A percentile compares a stretch with the other conserved stretches of the same genome.
Conservation (phyloP, 257 asterid species). For the Jasminum sambac region DNA sequence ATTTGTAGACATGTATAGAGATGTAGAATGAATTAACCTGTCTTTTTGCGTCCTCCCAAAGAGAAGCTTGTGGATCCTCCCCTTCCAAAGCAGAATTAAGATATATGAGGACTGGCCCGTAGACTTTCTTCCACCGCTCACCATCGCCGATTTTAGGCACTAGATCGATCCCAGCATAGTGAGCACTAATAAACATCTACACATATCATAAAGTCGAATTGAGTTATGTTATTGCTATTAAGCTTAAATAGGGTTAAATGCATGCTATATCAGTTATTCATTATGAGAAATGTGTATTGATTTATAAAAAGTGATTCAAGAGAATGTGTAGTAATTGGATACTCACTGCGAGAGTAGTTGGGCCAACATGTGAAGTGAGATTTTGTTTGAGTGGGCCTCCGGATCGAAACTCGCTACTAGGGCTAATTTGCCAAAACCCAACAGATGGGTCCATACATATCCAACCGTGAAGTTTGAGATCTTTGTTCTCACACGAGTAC, state of each 20-base stretch:
- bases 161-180: conserved; percentile 73
- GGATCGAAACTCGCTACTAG: conserved; percentile 63
- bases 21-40: conserved; percentile 46
- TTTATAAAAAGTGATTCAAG: too few species aligned
- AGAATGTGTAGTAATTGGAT: not conserved
- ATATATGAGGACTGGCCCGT: conserved; percentile 79
- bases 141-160: conserved; percentile 61
- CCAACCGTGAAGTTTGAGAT: conserved; percentile 73
- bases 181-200: conserved; percentile 81
- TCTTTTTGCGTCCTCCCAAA: conserved; percentile 68
- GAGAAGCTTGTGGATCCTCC: conserved; percentile 39
- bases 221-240: not conserved
- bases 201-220: not conserved
- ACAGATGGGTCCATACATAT: conserved; percentile 58
- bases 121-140: conserved; percentile 79
- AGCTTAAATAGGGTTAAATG: too few species aligned
- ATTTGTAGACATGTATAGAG: not conserved
- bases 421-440: conserved; percentile 72
- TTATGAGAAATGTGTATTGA: too few species aligned
- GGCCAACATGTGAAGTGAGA: conserved; percentile 84
- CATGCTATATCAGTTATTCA: too few species aligned
- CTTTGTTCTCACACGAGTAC: conserved; percentile 62
- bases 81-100: conserved; percentile 47
- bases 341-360: conserved; percentile 63
- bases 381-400: conserved; percentile 82